Conservation (phyloP, 352 stramenopile genomes). For the Globisporangium alternatum region DNA sequence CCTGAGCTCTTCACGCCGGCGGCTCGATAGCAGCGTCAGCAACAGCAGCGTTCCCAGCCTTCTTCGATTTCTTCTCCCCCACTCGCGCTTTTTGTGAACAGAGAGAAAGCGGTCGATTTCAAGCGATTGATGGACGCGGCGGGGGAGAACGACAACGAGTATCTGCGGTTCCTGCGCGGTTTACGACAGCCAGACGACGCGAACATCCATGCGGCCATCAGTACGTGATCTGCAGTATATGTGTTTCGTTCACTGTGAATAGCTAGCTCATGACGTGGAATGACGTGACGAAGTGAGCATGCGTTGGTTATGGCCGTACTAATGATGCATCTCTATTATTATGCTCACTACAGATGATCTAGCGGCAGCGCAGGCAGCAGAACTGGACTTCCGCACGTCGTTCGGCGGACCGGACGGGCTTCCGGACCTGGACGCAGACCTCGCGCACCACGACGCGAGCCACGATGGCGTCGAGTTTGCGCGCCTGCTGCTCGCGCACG, state of each 20-base stretch:
- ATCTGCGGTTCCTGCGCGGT: constrained; percentile 73
- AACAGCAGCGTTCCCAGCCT: neutral
- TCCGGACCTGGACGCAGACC: constrained; percentile 54
- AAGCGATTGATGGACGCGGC: constrained; percentile 19
- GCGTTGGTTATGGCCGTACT: neutral
- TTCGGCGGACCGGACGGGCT: constrained; percentile 56
- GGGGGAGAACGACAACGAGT: constrained; percentile 56
- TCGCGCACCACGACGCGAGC: constrained; percentile 31
- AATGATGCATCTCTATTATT: constrained; percentile 8
- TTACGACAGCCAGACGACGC: constrained; percentile 57
- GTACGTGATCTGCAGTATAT: constrained; percentile 24
- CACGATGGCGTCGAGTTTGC: constrained; percentile 66
- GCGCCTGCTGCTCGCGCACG: constrained; percentile 67
- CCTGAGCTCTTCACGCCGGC: neutral
- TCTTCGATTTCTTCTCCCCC: neutral
- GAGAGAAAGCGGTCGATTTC: neutral
- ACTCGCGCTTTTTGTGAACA: neutral
- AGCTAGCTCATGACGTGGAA: neutral
- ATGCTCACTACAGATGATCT: constrained; percentile 40
- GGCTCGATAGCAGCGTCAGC: neutral
- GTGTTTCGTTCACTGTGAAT: neutral
- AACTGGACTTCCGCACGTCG: constrained; percentile 75
- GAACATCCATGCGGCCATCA: constrained; percentile 36
- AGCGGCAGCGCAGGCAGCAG: constrained; percentile 41
- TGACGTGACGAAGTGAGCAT: neutral